These are phyloP conservation scores for Globisporangium megalacanthum DNA, from an alignment of 352 stramenopile genomes.

Conservation along the genomic window DNA sequence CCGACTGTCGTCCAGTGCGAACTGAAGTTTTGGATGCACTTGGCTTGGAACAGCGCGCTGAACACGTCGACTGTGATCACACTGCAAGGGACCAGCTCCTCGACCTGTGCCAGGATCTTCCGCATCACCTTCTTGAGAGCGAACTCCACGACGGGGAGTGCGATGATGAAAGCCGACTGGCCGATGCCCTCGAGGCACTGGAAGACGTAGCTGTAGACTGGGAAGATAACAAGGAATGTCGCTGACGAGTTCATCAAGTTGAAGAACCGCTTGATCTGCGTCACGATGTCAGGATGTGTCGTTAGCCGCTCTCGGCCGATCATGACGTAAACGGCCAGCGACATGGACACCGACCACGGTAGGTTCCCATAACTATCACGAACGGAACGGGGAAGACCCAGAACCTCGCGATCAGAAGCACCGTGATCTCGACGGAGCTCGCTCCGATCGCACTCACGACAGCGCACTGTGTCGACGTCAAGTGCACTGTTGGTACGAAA, in stretches of 20 bases:
- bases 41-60: conserved; percentile 8
- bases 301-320: conserved; percentile 13
- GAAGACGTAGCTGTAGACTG: background rate
- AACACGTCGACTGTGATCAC: background rate
- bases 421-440: background rate
- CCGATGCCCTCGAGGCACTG: background rate
- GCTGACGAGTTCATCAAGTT: background rate
- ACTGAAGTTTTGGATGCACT: conserved; percentile 14
- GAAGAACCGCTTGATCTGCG: background rate
- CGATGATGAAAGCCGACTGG: conserved; percentile 6
- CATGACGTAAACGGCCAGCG: background rate
- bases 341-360: background rate
- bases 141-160: background rate
- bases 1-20: conserved; percentile 16
- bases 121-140: background rate
- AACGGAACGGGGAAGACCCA: conserved; percentile 10
- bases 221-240: background rate
- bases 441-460: background rate
- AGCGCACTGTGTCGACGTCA: background rate
- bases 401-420: background rate
- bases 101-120: background rate
- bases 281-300: background rate
- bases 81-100: background rate
- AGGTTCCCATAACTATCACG: conserved; percentile 3
- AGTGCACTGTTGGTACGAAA: background rate